Conservation (phyloP, 208 protist species). For the Leishmania martiniquensis region DNA sequence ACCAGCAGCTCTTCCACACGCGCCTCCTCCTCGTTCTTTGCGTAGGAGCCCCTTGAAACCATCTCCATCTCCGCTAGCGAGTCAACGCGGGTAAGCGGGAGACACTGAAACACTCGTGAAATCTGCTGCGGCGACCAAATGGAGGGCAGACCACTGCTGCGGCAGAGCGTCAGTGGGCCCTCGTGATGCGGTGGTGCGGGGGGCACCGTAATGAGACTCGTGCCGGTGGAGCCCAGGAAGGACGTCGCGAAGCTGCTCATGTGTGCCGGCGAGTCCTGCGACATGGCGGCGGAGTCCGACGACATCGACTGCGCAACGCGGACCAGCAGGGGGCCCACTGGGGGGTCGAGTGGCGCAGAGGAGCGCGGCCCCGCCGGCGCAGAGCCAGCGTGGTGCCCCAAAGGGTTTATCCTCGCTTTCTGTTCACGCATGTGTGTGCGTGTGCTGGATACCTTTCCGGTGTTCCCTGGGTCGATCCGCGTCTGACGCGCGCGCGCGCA, state of each 20-base stretch:
- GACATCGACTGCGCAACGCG: not conserved
- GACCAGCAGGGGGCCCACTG: not conserved
- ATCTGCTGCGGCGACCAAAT: not conserved
- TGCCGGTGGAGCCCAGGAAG: not conserved
- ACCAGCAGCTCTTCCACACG: slow-evolving; percentile 16
- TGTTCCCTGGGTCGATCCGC: not conserved
- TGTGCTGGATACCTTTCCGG: not conserved
- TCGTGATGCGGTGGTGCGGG: slow-evolving; percentile 2
- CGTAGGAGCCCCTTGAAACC: slow-evolving; percentile 14
- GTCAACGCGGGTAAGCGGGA: not conserved
- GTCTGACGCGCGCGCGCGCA: not conserved
- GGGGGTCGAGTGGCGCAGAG: not conserved
- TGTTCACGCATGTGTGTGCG: not conserved
- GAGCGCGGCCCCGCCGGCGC: not conserved
- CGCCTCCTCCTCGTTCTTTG: slow-evolving; percentile 18
- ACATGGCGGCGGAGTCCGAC: not conserved
- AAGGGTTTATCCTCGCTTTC: not conserved
- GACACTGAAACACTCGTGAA: not conserved
- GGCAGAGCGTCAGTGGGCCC: not conserved
- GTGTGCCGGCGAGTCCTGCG: slow-evolving; percentile 5
- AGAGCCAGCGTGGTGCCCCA: not conserved
- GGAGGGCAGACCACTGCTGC: not conserved
- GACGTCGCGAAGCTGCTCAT: slow-evolving; percentile 1
- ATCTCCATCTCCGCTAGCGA: slow-evolving; percentile 8
- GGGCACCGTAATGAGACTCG: slow-evolving; percentile 5